Evolutionary conservation across 371 early-diverging fungal species (phyloP).

Genomic region (Enterocytospora artemiae): DNA sequence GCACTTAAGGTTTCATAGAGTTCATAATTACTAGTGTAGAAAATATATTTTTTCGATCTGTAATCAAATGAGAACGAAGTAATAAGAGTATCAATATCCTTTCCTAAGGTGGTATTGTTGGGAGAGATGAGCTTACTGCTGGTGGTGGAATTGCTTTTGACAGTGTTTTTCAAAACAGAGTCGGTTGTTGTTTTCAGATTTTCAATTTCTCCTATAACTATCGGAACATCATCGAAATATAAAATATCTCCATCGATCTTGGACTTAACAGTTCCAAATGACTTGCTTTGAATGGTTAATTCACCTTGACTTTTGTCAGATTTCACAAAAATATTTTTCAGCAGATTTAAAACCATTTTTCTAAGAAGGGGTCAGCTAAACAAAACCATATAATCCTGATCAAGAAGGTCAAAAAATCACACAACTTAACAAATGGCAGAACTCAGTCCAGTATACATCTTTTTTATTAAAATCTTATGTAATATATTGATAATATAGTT

Average conservation of each 20-base stretch:
- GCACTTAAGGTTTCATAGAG: constrained; percentile 16
- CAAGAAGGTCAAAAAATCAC: background rate
- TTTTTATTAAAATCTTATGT: background rate
- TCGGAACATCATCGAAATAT: background rate
- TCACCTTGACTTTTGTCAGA: background rate
- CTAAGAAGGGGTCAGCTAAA: background rate
- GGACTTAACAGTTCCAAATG: background rate
- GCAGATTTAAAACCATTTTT: constrained; percentile 8
- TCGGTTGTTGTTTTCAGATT: background rate
- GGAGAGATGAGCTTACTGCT: background rate
- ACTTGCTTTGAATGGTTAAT: constrained; percentile 2
- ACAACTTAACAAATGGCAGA: too few species aligned
- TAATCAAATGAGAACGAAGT: too few species aligned
- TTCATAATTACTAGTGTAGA: background rate
- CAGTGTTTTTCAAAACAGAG: background rate
- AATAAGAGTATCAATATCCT: too few species aligned
- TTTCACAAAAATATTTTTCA: constrained; percentile 21
- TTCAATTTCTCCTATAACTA: background rate
- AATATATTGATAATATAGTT: background rate
- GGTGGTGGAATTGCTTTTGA: too few species aligned
- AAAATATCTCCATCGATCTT: background rate
- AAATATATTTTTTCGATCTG: constrained; percentile 21
- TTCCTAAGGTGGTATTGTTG: constrained; percentile 15
- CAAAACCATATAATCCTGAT: background rate
- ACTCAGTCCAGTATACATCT: background rate